Evolutionary conservation across 176 grass and related monocot genomes (phyloP), one percentile per base, ranked within the genome.

Genomic region (Pontederia paniculata): DNA sequence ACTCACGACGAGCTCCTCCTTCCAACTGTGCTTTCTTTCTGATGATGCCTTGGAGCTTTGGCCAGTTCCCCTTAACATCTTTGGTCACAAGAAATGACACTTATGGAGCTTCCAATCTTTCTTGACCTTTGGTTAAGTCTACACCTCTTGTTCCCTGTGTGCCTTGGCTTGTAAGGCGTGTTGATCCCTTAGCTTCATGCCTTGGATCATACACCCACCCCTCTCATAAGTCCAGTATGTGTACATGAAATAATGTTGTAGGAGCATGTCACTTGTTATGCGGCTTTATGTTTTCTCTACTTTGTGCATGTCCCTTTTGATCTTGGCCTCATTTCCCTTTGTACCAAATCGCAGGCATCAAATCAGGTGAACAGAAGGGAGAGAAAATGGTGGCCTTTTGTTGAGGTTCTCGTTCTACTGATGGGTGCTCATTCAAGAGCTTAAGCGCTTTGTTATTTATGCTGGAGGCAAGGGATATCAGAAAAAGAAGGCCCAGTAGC

Each of bases 391-490:
- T 68, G 78, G 50, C 15, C 20, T 44, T 54, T 62, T 57, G 55
- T 50, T 63, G 16, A 11, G 2, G 8, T 64, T 55, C 49, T 66
- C 41, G 55, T 37, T 37, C 51, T 51, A 16, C 47, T 17, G 4
- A 17, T 37, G 45, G 28, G 45, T 21, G 1, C 19, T 41, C 50
- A 21, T 42, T 37, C 42, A 25, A 15, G 22, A 66, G 48, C 14
- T 52, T 2, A 66, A 51, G 16, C 51, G 23, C 63, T 66, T 66
- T 50, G 66, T 74, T 80, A 89, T 88, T 74, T 80, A 89, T 88
- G 88, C 88, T 94, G 88, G 83, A 94, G 55, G 75, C 68, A 56
- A 78, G 84, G 80, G 65, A 84, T 73, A 94, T n/a, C n/a, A n/a
- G n/a, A n/a, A n/a, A 70, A 80, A 81, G 73, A 56, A 89, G 73